Evolutionary conservation across 441 rosid genomes (phyloP).

Genomic region (Gossypium armourianum): DNA sequence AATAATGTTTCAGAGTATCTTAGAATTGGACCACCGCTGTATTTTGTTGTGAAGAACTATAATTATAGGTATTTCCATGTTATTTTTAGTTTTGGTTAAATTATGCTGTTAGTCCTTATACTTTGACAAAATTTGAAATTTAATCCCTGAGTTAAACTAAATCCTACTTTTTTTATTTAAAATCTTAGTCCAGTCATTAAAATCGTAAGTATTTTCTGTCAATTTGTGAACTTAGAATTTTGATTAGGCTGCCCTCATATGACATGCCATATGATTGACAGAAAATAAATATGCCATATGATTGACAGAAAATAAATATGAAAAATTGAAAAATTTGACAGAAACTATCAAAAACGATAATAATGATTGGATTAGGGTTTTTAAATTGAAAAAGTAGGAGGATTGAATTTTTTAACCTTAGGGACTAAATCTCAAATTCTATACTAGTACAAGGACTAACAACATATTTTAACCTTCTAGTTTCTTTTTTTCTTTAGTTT

Average conservation of each 20-base stretch:
- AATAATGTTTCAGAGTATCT: conserved; percentile 66
- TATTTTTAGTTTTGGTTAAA: conserved; percentile 9
- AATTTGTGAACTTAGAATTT: neutral
- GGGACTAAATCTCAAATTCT: neutral
- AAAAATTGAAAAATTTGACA: neutral
- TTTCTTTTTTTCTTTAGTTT: conserved; percentile 11
- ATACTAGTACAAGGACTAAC: neutral
- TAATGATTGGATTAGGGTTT: neutral
- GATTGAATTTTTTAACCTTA: neutral
- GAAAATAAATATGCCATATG: no score
- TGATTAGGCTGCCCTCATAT: neutral
- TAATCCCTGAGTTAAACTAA: neutral
- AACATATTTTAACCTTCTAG: neutral
- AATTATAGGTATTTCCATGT: conserved; percentile 60
- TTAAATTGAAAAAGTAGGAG: neutral
- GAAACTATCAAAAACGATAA: neutral
- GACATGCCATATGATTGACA: neutral
- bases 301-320: no score
- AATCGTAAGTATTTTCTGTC: neutral
- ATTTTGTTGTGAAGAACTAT: conserved; percentile 82
- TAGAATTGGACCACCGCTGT: conserved; percentile 86
- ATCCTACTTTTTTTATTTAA: neutral
- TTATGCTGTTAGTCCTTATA: neutral
- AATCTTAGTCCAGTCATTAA: neutral
- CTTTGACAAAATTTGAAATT: neutral